Base-by-base conservation (phyloP, 2,329 filamentous ascomycete species). In the Sphaerostilbella broomeana region DNA sequence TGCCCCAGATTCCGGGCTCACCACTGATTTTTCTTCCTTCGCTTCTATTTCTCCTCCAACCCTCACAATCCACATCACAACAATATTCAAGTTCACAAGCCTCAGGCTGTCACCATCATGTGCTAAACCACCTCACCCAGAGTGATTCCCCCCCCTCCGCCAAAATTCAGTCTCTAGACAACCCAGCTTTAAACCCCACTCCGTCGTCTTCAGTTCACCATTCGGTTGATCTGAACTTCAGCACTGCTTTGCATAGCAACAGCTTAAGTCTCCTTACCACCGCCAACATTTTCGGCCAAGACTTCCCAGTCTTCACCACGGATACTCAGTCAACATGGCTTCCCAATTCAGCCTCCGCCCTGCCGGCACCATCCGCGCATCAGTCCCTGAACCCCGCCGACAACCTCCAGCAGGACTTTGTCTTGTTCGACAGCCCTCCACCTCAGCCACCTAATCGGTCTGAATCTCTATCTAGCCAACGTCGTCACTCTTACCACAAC, bases 291-390 rank as follows among this genome's bases (percentile, higher is more conserved):
- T 62, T 70, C 68, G 61, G 65, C 59, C 75, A 71, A 77, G 80
- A 81, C 77, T 77, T 73, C 53, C 58, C 71, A 77, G 79, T 84
- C 80, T 81, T 82, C 81, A 87, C 74, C 75, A 88, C 84, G 84
- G 83, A 84, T 85, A 76, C 79, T 64, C 72, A 73, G 68, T 77
- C 79, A 87, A 56, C 74, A 89, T 89, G 84, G 84, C 82, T 74
- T 79, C 76, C 81, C 74, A 79, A 79, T 70, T 77, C 69, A 70
- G 69, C 72, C 58, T 56, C 69, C 62, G 75, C 68, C 72, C 73
- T 70, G 74, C 75, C 75, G 77, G 77, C 75, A 69, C 54, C 65
- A 67, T 62, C 75, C 68, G 71, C 71, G 68, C 75, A 69, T 52
- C 65, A 76, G 62, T 66, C 68, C 65, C 61, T 68, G 63, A 66